A percentile compares a stretch with the other conserved stretches of the same genome.
These are phyloP conservation scores for Corchorus capsularis DNA, from an alignment of 345 rosid species.

Conservation along the genomic window DNA sequence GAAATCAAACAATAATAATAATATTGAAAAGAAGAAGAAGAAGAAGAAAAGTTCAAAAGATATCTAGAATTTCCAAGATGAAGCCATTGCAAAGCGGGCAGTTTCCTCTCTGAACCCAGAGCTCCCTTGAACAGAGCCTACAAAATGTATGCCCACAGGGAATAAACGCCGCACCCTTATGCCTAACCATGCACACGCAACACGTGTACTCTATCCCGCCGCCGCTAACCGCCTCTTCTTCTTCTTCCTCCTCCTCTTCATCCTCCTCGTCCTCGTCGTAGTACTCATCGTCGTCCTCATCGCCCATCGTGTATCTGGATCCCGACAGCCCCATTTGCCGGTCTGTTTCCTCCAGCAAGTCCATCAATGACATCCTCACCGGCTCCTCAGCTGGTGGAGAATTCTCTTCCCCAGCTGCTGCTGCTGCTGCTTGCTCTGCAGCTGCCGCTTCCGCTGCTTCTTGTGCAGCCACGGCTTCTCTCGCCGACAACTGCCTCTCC, in stretches of 20 bases:
- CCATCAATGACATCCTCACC: conserved; percentile 83
- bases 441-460: conserved; percentile 67
- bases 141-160: conserved; percentile 96
- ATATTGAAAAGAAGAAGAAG: not conserved
- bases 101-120: conserved; percentile 79
- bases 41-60: conserved; percentile 46
- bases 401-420: conserved; percentile 19
- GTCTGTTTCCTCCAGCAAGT: conserved; percentile 81
- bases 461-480: conserved; percentile 81
- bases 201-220: conserved; percentile 58
- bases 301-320: conserved; percentile 58
- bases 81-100: conserved; percentile 88
- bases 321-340: conserved; percentile 67
- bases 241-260: conserved; percentile 39
- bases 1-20: not conserved
- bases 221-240: conserved; percentile 18
- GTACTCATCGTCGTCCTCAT: conserved; percentile 39
- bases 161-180: conserved; percentile 80
- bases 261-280: conserved; percentile 40
- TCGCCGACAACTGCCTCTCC: conserved; percentile 71
- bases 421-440: conserved; percentile 35
- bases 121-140: conserved; percentile 92
- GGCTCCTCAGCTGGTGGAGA: conserved; percentile 29
- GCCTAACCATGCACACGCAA: conserved; percentile 85
- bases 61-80: conserved; percentile 82